A percentile compares a stretch with the other conserved stretches of the same genome.
phyloP scores from a whole-genome alignment of 805 yeast genomes.

The Lachancea mirantina region DNA sequence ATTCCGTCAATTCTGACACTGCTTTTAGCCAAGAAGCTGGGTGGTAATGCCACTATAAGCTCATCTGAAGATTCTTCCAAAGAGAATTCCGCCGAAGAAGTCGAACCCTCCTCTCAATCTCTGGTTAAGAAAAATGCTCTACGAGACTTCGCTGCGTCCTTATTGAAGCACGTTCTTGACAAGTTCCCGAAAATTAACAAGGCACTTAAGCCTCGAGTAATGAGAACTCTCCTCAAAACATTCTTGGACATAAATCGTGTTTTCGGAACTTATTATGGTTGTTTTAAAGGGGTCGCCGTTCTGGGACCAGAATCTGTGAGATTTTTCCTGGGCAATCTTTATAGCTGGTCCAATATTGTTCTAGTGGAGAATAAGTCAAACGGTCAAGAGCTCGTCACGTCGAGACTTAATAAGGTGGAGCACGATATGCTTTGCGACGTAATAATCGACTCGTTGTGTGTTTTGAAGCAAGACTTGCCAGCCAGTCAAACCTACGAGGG shows the following conservation, averaged over 20 bases:
- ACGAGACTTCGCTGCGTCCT: constrained; percentile 81
- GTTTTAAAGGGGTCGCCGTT: constrained; percentile 74
- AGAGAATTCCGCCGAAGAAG: constrained; percentile 12
- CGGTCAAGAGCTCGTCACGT: constrained; percentile 12
- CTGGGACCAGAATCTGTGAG: constrained; percentile 85
- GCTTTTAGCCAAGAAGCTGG: constrained; percentile 82
- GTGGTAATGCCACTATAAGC: constrained; percentile 33
- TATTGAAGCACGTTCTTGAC: constrained; percentile 69
- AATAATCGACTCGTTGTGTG: constrained; percentile 48
- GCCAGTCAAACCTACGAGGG: constrained; percentile 31
- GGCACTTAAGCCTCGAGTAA: constrained; percentile 85
- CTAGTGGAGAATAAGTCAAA: constrained; percentile 30
- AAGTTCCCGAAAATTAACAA: constrained; percentile 81
- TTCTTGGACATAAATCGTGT: constrained; percentile 79
- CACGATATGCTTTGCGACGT: constrained; percentile 42
- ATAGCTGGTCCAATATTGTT: constrained; percentile 67
- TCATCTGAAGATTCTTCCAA: background rate
- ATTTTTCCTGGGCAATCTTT: constrained; percentile 75
- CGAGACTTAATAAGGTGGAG: constrained; percentile 38
- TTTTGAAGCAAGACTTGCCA: constrained; percentile 35
- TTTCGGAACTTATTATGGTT: constrained; percentile 86
- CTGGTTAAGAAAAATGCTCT: constrained; percentile 47
- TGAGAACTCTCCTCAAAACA: constrained; percentile 86
- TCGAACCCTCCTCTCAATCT: constrained; percentile 27
- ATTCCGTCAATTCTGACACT: constrained; percentile 95